These are phyloP conservation scores for Pseudogymnoascus sp. DNA, from an alignment of 2,329 filamentous ascomycete genomes.

Conservation along the genomic window DNA sequence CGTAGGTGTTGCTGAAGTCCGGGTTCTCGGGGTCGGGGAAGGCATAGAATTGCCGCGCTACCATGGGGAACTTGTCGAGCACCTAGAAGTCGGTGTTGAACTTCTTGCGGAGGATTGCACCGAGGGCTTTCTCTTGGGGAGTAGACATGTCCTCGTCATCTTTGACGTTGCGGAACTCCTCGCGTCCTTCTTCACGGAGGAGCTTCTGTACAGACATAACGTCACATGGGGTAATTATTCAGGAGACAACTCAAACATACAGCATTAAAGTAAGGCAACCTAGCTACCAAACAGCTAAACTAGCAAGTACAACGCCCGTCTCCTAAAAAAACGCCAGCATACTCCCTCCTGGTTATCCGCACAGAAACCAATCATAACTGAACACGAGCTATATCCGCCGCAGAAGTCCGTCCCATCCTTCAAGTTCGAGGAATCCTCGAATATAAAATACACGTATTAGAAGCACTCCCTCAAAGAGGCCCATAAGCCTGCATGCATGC, in stretches of 20 bases:
- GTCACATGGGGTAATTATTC: background rate
- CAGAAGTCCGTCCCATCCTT: background rate
- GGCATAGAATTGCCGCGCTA: constrained; percentile 85
- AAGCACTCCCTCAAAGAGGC: background rate
- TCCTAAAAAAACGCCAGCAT: background rate
- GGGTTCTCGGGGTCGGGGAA: constrained; percentile 64
- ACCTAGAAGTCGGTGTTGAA: constrained; percentile 95
- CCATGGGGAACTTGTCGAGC: constrained; percentile 89
- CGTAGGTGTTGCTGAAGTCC: constrained; percentile 58
- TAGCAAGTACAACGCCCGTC: constrained; percentile 8
- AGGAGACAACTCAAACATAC: constrained; percentile 2
- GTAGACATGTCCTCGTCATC: constrained; percentile 76
- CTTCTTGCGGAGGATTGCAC: constrained; percentile 75
- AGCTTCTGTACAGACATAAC: constrained; percentile 50
- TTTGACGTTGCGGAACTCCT: constrained; percentile 56
- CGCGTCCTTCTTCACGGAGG: constrained; percentile 62
- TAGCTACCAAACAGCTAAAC: background rate
- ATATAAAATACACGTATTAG: constrained; percentile 7
- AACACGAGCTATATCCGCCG: background rate
- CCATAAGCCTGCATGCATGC: background rate
- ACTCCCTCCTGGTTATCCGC: constrained; percentile 1
- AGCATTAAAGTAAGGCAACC: background rate
- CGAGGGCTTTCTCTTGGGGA: constrained; percentile 80
- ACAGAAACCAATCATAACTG: background rate
- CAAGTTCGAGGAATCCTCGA: background rate